phyloP scores from a whole-genome alignment of 2,329 filamentous ascomycete genomes.

The Lasiodiplodia theobromae region DNA sequence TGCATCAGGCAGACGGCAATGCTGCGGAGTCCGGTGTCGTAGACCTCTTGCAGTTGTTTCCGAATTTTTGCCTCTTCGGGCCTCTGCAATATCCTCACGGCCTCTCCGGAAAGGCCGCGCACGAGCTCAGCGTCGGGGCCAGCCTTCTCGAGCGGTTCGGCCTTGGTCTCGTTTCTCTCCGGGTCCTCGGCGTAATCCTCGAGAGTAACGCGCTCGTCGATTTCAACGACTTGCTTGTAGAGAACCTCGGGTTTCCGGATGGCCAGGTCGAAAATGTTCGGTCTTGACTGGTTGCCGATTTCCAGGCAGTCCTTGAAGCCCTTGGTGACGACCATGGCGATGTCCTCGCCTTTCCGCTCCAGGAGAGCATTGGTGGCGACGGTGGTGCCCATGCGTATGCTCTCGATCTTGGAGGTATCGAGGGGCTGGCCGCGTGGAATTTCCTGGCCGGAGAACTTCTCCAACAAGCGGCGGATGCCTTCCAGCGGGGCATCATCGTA shows the following conservation, averaged over 20 bases:
- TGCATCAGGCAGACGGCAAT: conserved; percentile 93
- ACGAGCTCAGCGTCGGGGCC: conserved; percentile 64
- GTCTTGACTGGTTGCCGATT: conserved; percentile 90
- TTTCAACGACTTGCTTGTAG: conserved; percentile 84
- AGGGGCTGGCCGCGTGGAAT: conserved; percentile 81
- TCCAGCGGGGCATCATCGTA: conserved; percentile 91
- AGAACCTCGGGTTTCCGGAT: conserved; percentile 87
- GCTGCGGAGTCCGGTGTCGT: conserved; percentile 74
- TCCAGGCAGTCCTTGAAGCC: conserved; percentile 87
- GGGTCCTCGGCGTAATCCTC: conserved; percentile 94
- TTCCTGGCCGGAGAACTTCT: conserved; percentile 74
- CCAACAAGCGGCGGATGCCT: conserved; percentile 86
- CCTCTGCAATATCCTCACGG: conserved; percentile 71
- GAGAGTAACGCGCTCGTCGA: conserved; percentile 88
- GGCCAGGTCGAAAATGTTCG: conserved; percentile 88
- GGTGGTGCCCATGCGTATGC: conserved; percentile 94
- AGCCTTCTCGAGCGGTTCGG: conserved; percentile 57
- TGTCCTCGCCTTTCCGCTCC: conserved; percentile 87
- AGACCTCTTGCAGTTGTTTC: conserved; percentile 70
- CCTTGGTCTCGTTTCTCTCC: conserved; percentile 65
- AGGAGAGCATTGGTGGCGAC: conserved; percentile 92
- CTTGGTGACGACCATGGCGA: conserved; percentile 84
- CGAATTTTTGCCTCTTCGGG: conserved; percentile 66
- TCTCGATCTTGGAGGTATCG: conserved; percentile 84
- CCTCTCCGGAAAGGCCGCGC: conserved; percentile 75